A percentile compares a stretch with the other conserved stretches of the same genome.
These are phyloP conservation scores for Pisolithus albus DNA, from an alignment of 768 basidiomycete genomes.

Conservation along the genomic window DNA sequence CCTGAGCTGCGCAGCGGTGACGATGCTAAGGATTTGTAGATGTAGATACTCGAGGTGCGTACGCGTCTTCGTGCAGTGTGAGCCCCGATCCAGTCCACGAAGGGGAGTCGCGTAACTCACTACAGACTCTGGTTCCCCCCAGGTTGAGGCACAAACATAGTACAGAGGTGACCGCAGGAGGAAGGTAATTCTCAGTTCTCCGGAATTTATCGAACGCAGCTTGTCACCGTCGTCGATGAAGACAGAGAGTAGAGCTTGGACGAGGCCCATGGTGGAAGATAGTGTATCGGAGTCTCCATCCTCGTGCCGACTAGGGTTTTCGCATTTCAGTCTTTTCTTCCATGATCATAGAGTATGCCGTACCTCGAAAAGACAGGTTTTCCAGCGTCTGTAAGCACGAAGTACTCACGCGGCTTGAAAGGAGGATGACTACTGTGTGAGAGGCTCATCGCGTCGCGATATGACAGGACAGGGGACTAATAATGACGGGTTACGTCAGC, in stretches of 20 bases:
- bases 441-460: not conserved
- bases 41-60: slow-evolving; percentile 94
- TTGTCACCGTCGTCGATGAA: slow-evolving; percentile 92
- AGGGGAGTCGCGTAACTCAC: slow-evolving; percentile 42
- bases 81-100: slow-evolving; percentile 12
- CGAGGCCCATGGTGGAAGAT: slow-evolving; percentile 81
- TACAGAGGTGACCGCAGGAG: slow-evolving; percentile 83
- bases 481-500: no score
- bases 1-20: slow-evolving; percentile 77
- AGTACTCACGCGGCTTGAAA: slow-evolving; percentile 69
- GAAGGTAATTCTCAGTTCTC: slow-evolving; percentile 78
- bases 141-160: slow-evolving; percentile 84
- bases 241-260: slow-evolving; percentile 93
- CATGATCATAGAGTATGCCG: no score
- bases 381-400: slow-evolving; percentile 89
- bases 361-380: slow-evolving; percentile 96
- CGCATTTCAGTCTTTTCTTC: not conserved
- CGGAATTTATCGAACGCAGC: slow-evolving; percentile 76
- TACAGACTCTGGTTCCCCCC: slow-evolving; percentile 95
- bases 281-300: slow-evolving; percentile 56
- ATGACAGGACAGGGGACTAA: no score
- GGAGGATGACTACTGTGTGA: slow-evolving; percentile 13
- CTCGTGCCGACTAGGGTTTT: slow-evolving; percentile 38
- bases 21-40: slow-evolving; percentile 85
- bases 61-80: slow-evolving; percentile 72